These are phyloP conservation scores for Hypericum perforatum DNA, from an alignment of 345 rosid genomes.

Conservation along the genomic window DNA sequence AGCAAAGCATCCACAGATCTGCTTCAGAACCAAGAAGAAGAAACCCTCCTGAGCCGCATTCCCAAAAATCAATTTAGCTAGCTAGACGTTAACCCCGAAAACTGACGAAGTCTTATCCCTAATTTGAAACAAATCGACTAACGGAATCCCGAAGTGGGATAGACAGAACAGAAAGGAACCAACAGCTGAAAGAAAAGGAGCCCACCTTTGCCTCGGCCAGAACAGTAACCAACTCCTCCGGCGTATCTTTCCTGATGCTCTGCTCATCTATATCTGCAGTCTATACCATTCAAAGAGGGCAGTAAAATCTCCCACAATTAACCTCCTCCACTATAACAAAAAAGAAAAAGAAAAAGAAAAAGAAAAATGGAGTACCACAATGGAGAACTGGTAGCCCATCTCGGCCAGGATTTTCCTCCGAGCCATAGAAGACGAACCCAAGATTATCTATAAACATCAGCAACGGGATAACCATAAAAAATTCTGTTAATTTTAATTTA, in stretches of 20 bases:
- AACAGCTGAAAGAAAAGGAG: not conserved
- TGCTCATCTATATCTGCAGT: slow-evolving; percentile 94
- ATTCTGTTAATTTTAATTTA: too few species aligned
- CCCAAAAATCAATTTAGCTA: too few species aligned
- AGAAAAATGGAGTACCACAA: slow-evolving; percentile 34
- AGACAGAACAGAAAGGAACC: not conserved
- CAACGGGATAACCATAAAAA: not conserved
- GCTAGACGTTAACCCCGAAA: too few species aligned
- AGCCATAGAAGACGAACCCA: slow-evolving; percentile 76
- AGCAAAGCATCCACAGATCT: too few species aligned
- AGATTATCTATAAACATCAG: slow-evolving; percentile 44
- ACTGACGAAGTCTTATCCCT: too few species aligned
- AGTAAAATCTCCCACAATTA: not conserved
- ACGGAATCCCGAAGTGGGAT: too few species aligned
- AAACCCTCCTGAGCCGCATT: too few species aligned
- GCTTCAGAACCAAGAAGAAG: too few species aligned
- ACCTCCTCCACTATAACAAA: not conserved
- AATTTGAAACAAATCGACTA: too few species aligned
- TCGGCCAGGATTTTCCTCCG: slow-evolving; percentile 58
- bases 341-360: not conserved
- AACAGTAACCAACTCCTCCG: slow-evolving; percentile 80
- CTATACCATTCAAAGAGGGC: slow-evolving; percentile 20
- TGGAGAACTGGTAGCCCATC: slow-evolving; percentile 82
- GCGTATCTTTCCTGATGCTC: slow-evolving; percentile 58
- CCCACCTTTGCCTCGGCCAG: slow-evolving; percentile 91